phyloP scores from a whole-genome alignment of 2,329 filamentous ascomycete species.

The Penicillium griseofulvum region DNA sequence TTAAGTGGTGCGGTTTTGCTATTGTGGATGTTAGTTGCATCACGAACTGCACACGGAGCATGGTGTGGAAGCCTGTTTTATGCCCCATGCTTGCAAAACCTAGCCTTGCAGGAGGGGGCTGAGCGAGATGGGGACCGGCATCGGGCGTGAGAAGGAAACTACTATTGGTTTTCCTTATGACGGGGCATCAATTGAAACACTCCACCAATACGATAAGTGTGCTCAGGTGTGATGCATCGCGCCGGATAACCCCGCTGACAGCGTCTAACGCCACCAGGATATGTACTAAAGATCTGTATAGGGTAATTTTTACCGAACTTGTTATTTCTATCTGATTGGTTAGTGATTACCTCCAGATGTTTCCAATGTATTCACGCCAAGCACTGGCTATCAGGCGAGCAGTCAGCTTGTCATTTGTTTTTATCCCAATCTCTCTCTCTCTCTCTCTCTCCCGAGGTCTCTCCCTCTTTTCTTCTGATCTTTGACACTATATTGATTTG shows the following conservation, averaged over 20 bases:
- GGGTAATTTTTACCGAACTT: conserved; percentile 15
- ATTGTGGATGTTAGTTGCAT: conserved; percentile 52
- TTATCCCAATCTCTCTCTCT: no score
- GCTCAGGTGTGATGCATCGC: background rate
- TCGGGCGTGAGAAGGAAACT: conserved; percentile 5
- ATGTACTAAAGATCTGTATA: background rate
- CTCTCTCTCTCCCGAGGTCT: no score
- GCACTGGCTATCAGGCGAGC: background rate
- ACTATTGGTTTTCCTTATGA: background rate
- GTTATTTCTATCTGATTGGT: conserved; percentile 6
- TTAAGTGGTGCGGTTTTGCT: conserved; percentile 49
- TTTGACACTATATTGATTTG: no score
- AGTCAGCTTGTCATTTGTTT: no score
- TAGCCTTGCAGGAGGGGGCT: conserved; percentile 23
- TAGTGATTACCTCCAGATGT: background rate
- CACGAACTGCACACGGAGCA: conserved; percentile 46
- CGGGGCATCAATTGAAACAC: background rate
- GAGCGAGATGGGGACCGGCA: conserved; percentile 4
- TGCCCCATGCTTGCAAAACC: conserved; percentile 49
- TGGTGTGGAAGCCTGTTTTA: conserved; percentile 49
- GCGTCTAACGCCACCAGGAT: background rate
- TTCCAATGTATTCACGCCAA: conserved; percentile 2
- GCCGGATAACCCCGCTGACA: background rate
- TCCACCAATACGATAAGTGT: background rate
- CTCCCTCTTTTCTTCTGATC: no score